These are phyloP conservation scores for Aspergillus chevalieri DNA, from an alignment of 2,329 filamentous ascomycete species.

Conservation along the genomic window DNA sequence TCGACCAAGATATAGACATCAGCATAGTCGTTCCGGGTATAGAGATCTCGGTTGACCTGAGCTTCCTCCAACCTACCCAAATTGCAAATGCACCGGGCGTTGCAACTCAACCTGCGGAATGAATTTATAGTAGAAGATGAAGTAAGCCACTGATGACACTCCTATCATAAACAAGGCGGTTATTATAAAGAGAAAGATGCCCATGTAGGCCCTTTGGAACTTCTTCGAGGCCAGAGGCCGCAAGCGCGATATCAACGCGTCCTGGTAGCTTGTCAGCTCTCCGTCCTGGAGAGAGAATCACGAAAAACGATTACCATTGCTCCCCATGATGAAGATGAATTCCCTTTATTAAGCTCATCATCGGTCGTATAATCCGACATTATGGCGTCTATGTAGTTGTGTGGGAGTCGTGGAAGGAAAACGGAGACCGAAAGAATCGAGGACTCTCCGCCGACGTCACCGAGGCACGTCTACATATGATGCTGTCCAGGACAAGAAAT, in stretches of 20 bases:
- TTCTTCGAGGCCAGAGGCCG: slow-evolving; percentile 53
- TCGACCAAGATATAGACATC: not conserved
- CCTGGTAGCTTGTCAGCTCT: slow-evolving; percentile 36
- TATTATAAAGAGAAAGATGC: slow-evolving; percentile 49
- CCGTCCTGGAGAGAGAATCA: slow-evolving; percentile 7
- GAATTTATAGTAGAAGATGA: slow-evolving; percentile 62
- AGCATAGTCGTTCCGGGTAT: not conserved
- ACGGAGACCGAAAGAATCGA: not conserved
- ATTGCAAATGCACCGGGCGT: slow-evolving; percentile 61
- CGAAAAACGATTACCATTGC: slow-evolving; percentile 10
- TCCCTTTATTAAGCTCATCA: slow-evolving; percentile 5
- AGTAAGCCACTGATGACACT: slow-evolving; percentile 56
- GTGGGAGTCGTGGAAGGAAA: not conserved
- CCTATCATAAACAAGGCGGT: slow-evolving; percentile 52
- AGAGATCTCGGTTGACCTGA: not conserved
- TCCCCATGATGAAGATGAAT: slow-evolving; percentile 6
- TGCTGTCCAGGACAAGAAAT: not conserved
- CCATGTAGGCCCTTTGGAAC: slow-evolving; percentile 60
- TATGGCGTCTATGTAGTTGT: not conserved
- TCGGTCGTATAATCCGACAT: slow-evolving; percentile 12
- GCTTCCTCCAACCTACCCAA: slow-evolving; percentile 42
- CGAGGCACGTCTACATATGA: not conserved
- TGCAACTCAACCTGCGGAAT: slow-evolving; percentile 60
- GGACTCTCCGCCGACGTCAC: slow-evolving; percentile 1
- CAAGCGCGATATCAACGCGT: slow-evolving; percentile 49